These are phyloP conservation scores for Plasmodium inui DNA, from an alignment of 169 alveolate genomes.

Conservation along the genomic window DNA sequence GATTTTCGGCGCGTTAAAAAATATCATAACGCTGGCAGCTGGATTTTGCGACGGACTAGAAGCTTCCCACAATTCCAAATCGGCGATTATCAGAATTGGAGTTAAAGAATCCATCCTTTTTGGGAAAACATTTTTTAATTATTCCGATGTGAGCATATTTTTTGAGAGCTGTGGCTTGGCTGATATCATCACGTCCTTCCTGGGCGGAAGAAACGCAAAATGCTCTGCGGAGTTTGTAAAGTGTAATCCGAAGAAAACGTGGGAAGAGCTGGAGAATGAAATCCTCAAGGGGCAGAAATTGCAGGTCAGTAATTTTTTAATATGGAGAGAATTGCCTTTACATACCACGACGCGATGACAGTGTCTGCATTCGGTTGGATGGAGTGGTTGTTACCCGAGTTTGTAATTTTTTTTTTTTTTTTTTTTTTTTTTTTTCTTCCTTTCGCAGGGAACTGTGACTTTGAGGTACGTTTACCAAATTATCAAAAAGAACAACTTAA, in stretches of 20 bases:
- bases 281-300: constrained; percentile 93
- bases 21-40: constrained; percentile 93
- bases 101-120: constrained; percentile 89
- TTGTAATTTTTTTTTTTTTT: background rate
- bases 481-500: constrained; percentile 30
- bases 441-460: constrained; percentile 57
- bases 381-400: background rate
- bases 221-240: constrained; percentile 94
- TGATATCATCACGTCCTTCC: constrained; percentile 92
- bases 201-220: constrained; percentile 93
- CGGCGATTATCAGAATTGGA: constrained; percentile 95
- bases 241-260: constrained; percentile 84
- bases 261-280: constrained; percentile 92
- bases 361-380: background rate
- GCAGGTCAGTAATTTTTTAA: constrained; percentile 78
- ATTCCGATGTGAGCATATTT: constrained; percentile 82
- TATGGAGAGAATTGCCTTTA: background rate
- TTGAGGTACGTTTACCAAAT: constrained; percentile 52
- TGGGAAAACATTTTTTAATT: constrained; percentile 83
- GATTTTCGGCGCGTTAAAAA: constrained; percentile 95
- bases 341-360: background rate
- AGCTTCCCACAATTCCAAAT: constrained; percentile 93
- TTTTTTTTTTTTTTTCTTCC: background rate
- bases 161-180: constrained; percentile 94
- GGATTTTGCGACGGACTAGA: constrained; percentile 96